phyloP scores from a whole-genome alignment of 1,284 basidiomycete genomes.

The Coniophora puteana region DNA sequence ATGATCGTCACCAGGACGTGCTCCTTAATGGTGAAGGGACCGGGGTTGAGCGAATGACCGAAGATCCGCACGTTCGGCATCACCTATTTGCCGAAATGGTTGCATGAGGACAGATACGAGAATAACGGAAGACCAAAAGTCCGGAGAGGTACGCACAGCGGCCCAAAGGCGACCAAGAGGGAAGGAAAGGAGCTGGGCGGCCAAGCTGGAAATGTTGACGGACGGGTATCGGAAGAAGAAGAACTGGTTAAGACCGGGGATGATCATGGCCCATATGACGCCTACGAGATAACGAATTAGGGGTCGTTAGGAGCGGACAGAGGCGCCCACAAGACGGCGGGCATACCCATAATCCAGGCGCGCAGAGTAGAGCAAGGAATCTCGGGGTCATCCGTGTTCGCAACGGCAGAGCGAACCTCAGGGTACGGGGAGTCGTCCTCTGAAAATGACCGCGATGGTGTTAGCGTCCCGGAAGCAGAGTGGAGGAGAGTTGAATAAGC shows the following conservation, averaged over 20 bases:
- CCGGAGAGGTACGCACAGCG: too few species aligned
- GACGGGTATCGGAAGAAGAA: constrained; percentile 36
- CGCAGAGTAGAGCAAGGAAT: neutral
- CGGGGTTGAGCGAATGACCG: constrained; percentile 32
- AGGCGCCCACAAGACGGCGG: neutral
- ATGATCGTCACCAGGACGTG: constrained; percentile 64
- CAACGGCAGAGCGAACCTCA: constrained; percentile 10
- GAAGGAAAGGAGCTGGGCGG: constrained; percentile 1
- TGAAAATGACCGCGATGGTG: too few species aligned
- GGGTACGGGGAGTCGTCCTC: constrained; percentile 5
- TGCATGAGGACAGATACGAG: too few species aligned
- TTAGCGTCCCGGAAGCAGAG: neutral
- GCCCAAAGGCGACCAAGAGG: constrained; percentile 1
- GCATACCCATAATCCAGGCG: neutral
- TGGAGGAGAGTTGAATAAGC: neutral
- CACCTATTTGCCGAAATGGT: too few species aligned
- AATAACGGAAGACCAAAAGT: too few species aligned
- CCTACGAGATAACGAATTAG: constrained; percentile 26
- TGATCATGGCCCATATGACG: constrained; percentile 32
- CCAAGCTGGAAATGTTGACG: constrained; percentile 18
- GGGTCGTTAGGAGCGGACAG: neutral
- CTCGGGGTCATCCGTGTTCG: constrained; percentile 11
- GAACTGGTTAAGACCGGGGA: constrained; percentile 32
- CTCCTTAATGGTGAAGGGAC: constrained; percentile 50
- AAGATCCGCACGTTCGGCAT: constrained; percentile 27